Conservation (phyloP, 2,329 filamentous ascomycete species). For the Cercospora sesami region DNA sequence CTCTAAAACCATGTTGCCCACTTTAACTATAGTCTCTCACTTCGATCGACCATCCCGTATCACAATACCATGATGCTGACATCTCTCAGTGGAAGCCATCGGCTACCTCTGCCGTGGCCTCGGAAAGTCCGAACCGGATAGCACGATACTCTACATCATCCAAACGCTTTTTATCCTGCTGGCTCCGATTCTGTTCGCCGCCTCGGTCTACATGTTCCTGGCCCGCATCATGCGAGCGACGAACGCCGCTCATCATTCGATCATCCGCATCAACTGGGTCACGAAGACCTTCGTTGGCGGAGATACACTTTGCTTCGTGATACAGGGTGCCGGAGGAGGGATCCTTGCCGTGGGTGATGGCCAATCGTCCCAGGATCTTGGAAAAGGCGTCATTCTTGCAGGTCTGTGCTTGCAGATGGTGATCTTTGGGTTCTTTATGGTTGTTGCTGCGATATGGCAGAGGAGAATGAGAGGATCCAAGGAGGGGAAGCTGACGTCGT, state of each 20-base stretch:
- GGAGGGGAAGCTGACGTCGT: neutral
- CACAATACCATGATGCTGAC: constrained; percentile 32
- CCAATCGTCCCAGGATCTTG: constrained; percentile 20
- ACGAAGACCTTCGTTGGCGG: constrained; percentile 52
- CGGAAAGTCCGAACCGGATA: neutral
- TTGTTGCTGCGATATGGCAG: constrained; percentile 35
- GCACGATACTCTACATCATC: neutral
- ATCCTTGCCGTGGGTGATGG: neutral
- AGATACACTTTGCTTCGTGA: constrained; percentile 50
- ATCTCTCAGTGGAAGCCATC: neutral
- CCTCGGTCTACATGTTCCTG: constrained; percentile 53
- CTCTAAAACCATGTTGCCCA: constrained; percentile 28
- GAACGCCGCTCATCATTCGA: constrained; percentile 44
- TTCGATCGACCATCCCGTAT: constrained; percentile 37
- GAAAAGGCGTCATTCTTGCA: constrained; percentile 49
- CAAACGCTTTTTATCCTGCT: constrained; percentile 49
- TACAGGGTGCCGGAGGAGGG: constrained; percentile 38
- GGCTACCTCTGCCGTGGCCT: neutral
- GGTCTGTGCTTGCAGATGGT: constrained; percentile 53
- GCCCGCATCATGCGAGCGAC: constrained; percentile 48
- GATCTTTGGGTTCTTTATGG: constrained; percentile 54
- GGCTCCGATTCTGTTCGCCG: constrained; percentile 52
- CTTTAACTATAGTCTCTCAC: neutral
- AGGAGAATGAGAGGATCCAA: constrained; percentile 21
- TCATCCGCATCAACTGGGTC: constrained; percentile 47